These are phyloP conservation scores for Pinus tabuliformis DNA, from an alignment of 75 land plant genomes.

Conservation along the genomic window DNA sequence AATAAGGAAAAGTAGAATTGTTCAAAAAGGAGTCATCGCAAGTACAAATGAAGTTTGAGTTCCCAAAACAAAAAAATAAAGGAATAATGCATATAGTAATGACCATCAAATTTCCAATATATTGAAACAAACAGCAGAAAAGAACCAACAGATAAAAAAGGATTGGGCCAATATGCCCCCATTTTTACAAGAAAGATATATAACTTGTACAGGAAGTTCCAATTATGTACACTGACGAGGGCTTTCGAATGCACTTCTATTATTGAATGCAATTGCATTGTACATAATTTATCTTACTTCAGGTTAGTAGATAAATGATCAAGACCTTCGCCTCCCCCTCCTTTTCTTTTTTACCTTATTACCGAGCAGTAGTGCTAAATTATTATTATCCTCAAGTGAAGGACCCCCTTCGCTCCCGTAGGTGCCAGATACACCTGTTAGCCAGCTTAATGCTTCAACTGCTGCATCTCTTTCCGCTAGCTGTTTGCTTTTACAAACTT, in stretches of 20 bases:
- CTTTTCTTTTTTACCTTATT: not conserved
- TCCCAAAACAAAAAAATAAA: not conserved
- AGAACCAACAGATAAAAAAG: not conserved
- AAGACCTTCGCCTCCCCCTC: not conserved
- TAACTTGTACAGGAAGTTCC: not conserved
- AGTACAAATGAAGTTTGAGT: not conserved
- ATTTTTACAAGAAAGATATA: constrained; percentile 1
- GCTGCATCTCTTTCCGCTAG: constrained; percentile 96
- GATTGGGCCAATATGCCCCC: not conserved
- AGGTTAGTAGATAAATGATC: not conserved
- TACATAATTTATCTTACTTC: not conserved
- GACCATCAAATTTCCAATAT: no score
- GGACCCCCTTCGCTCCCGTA: constrained; percentile 19
- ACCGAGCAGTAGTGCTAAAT: constrained; percentile 2
- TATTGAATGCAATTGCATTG: not conserved
- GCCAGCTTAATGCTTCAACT: constrained; percentile 65
- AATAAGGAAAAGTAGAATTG: not conserved
- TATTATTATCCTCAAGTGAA: constrained; percentile 23
- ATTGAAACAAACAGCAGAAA: not conserved
- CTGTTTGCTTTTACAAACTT: constrained; percentile 73
- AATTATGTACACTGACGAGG: not conserved
- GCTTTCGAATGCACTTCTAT: not conserved
- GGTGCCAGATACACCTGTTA: constrained; percentile 41
- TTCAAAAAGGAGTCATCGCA: not conserved
- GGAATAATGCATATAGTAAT: not conserved